A percentile compares a stretch with the other conserved stretches of the same genome.
phyloP scores from a whole-genome alignment of 306 rosid species.

The Argentina anserina region DNA sequence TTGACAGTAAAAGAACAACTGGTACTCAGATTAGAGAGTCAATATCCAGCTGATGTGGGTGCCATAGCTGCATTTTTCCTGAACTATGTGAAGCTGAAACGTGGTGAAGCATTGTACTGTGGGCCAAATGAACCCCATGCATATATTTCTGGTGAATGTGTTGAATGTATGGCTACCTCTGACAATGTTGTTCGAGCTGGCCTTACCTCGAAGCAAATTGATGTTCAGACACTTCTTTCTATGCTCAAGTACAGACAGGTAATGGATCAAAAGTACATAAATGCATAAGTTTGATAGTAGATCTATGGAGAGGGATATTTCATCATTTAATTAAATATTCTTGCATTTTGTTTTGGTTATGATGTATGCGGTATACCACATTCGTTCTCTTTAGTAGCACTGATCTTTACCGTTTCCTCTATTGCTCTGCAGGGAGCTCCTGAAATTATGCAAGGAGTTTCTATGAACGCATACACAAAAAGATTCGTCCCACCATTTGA shows the following conservation, averaged over 20 bases:
- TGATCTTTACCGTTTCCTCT: not conserved
- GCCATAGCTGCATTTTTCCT: conserved; percentile 35
- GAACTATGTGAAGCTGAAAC: conserved; percentile 36
- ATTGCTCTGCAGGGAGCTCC: conserved; percentile 33
- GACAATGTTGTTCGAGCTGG: conserved; percentile 48
- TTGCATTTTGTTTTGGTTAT: not conserved
- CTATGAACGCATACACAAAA: conserved; percentile 29
- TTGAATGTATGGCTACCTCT: conserved; percentile 47
- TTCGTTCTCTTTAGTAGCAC: not conserved
- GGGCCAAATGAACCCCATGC: conserved; percentile 48
- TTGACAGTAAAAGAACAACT: conserved; percentile 36
- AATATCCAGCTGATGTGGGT: conserved; percentile 43
- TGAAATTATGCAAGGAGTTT: conserved; percentile 34
- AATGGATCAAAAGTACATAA: not conserved
- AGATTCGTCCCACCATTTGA: conserved; percentile 35
- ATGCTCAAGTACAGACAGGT: conserved; percentile 44
- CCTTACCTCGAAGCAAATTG: conserved; percentile 37
- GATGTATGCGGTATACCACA: not conserved
- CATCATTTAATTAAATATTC: not conserved
- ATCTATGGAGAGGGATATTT: not conserved
- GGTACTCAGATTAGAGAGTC: conserved; percentile 36
- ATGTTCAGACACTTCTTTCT: conserved; percentile 36
- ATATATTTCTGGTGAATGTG: conserved; percentile 39
- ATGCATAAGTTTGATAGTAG: not conserved
- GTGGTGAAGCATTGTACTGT: conserved; percentile 37